These are phyloP conservation scores for Akanthomyces lecanii DNA, from an alignment of 2,329 filamentous ascomycete genomes.

Conservation along the genomic window DNA sequence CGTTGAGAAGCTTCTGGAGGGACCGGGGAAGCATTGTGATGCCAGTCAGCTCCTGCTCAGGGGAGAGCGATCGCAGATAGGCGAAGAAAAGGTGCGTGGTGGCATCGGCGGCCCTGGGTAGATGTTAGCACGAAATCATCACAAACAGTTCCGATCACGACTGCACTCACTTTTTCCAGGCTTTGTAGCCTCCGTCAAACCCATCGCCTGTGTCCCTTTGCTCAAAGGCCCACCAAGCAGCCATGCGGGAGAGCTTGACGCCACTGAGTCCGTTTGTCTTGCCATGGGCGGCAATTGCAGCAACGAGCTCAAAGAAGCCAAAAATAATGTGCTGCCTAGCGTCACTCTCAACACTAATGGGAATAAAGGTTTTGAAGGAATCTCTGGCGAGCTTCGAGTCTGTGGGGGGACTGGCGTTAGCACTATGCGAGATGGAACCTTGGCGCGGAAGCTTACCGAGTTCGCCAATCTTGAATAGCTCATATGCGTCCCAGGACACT, in stretches of 20 bases:
- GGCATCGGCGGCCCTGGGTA: conserved; percentile 77
- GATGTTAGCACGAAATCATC: conserved; percentile 19
- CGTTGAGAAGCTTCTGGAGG: conserved; percentile 81
- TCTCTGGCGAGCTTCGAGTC: conserved; percentile 89
- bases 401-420: conserved; percentile 35
- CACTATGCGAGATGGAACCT: conserved; percentile 15
- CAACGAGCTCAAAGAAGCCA: conserved; percentile 91
- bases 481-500: conserved; percentile 95
- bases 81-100: conserved; percentile 97
- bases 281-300: conserved; percentile 85
- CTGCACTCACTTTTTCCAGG: conserved; percentile 68
- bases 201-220: conserved; percentile 81
- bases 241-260: conserved; percentile 88
- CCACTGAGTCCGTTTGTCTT: conserved; percentile 92
- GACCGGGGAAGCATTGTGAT: conserved; percentile 87
- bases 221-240: conserved; percentile 98
- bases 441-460: conserved; percentile 56
- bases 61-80: conserved; percentile 84
- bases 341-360: conserved; percentile 83
- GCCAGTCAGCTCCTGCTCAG: conserved; percentile 70
- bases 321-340: conserved; percentile 85
- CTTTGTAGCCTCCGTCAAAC: conserved; percentile 90
- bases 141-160: background rate
- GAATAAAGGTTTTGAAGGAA: conserved; percentile 94
- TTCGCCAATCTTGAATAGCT: conserved; percentile 92